Evolutionary conservation across 2,329 filamentous ascomycete genomes (phyloP), one percentile per base, ranked within the genome.

Genomic region (Tolypocladium sp.): DNA sequence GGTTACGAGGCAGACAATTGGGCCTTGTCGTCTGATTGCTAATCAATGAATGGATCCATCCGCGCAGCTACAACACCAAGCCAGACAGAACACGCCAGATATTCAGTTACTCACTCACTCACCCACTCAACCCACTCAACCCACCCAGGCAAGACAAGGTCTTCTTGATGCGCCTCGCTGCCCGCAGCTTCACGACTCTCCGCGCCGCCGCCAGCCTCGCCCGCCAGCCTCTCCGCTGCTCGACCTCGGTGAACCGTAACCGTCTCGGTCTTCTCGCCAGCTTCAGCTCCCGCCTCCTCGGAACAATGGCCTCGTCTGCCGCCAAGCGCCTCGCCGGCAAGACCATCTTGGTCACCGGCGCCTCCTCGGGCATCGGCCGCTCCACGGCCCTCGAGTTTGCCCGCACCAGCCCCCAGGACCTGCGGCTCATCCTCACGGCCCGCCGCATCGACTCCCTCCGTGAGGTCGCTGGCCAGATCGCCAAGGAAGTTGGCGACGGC

Each of bases 341-440:
- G 79, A 97, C 92, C 5, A 80, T 97, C 60, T 76, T 97, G 59
- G 84, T 99, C 63, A 97, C 94, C 6, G 94, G 94, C 59, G 94
- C 94, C 38, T 94, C 89, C 4, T 95, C 91, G 25, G 94, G 94
- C 62, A 97, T 99, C 74, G 94, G 94, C 30, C 84, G 82, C 59
- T 85, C 83, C 66, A 88, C 84, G 22, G 94, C 93, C n/a, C 79
- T 94, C 64, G 94, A 97, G 74, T 99, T 97, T 70, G 94, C 94
- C 33, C 86, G 91, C 59, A 93, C 92, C 2, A 83, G 89, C 27
- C 91, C 91, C 9, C 82, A 86, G 59, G 83, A 89, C 71, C 80
- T 97, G 64, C 91, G 89, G 71, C 81, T 99, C 56, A 86, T 97
- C 66, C 76, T 97, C 60, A 94, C 94, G 8, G 94, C 94, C n/a